A percentile compares a stretch with the other conserved stretches of the same genome.
Conservation (phyloP, 2,329 filamentous ascomycete genomes). For the Aureobasidium sp. region DNA sequence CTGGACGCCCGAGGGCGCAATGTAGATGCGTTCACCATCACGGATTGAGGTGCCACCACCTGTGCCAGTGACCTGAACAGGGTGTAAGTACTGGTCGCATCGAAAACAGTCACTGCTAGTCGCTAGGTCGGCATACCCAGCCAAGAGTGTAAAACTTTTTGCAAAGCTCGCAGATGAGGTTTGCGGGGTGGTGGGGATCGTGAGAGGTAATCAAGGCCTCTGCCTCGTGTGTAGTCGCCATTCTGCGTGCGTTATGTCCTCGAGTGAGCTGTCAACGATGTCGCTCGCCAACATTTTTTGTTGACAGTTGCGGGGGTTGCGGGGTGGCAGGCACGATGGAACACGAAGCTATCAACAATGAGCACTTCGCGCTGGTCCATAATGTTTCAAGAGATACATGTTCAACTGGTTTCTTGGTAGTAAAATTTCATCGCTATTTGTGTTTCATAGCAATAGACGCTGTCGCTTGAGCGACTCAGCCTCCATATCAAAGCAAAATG, state of each 20-base stretch:
- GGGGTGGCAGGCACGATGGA: not conserved
- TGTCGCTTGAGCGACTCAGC: not conserved
- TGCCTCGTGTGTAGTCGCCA: conserved; percentile 16
- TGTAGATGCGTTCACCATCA: conserved; percentile 77
- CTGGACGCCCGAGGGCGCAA: conserved; percentile 93
- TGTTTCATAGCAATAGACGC: not conserved
- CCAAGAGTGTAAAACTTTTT: conserved; percentile 92
- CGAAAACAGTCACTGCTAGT: not conserved
- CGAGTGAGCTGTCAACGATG: not conserved
- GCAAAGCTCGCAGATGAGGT: conserved; percentile 88
- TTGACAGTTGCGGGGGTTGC: conserved; percentile 2
- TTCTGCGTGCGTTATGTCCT: not conserved
- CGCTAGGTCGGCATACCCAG: conserved; percentile 55
- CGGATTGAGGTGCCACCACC: conserved; percentile 74
- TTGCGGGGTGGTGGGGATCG: conserved; percentile 83
- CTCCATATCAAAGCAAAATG: conserved; percentile 3
- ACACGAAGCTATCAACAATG: not conserved
- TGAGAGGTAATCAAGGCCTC: conserved; percentile 53
- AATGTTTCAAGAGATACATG: not conserved
- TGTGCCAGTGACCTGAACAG: conserved; percentile 60
- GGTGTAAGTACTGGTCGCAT: not conserved
- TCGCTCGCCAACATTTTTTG: conserved; percentile 6
- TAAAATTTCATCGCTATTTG: not conserved
- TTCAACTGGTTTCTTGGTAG: not conserved
- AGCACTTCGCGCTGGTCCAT: too few species aligned